Percentiles rank a stretch among this genome's conserved stretches.
Conservation (phyloP, 169 alveolate species). For the Plasmodium billcollinsi region DNA sequence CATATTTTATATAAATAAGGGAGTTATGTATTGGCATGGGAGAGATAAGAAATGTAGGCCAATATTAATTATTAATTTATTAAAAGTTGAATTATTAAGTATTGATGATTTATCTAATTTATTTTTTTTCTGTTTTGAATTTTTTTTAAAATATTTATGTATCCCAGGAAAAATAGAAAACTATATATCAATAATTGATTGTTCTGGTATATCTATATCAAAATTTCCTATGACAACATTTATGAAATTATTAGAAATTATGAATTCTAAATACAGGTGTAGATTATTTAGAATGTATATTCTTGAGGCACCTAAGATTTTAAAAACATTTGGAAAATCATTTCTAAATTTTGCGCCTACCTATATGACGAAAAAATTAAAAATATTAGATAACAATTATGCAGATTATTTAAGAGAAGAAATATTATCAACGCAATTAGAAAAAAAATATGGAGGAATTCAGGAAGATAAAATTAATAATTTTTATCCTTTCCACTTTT, state of each 20-base stretch:
- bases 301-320: slow-evolving; percentile 79
- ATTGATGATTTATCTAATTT: slow-evolving; percentile 58
- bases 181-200: slow-evolving; percentile 79
- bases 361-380: slow-evolving; percentile 76
- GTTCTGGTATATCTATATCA: slow-evolving; percentile 77
- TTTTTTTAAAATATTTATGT: slow-evolving; percentile 78
- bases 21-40: slow-evolving; percentile 83
- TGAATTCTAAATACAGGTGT: slow-evolving; percentile 82
- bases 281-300: slow-evolving; percentile 78
- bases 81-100: slow-evolving; percentile 59
- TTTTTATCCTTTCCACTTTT: slow-evolving; percentile 80
- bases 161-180: slow-evolving; percentile 81
- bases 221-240: slow-evolving; percentile 79
- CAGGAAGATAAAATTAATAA: slow-evolving; percentile 42
- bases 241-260: slow-evolving; percentile 74
- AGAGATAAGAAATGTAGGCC: slow-evolving; percentile 82
- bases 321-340: slow-evolving; percentile 77
- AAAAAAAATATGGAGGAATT: slow-evolving; percentile 79
- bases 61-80: slow-evolving; percentile 77
- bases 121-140: slow-evolving; percentile 75
- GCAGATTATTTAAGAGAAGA: slow-evolving; percentile 47
- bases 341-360: slow-evolving; percentile 77
- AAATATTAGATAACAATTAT: slow-evolving; percentile 74
- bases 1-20: slow-evolving; percentile 70
- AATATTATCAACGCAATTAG: slow-evolving; percentile 77